Conservation (phyloP, 1,284 basidiomycete genomes). For the Hortiboletus rubellus region DNA sequence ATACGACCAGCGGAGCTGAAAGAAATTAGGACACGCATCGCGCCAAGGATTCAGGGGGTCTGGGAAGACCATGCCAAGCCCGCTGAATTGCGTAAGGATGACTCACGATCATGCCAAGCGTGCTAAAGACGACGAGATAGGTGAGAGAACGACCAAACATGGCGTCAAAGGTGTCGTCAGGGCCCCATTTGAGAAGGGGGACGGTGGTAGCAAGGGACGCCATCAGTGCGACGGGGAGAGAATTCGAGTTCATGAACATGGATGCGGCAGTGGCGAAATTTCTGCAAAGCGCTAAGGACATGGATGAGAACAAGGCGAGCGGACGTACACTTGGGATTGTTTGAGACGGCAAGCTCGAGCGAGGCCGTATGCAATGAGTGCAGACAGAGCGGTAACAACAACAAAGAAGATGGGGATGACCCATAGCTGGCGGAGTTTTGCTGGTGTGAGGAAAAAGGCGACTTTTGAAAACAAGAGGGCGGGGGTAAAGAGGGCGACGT, state of each 20-base stretch:
- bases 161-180: conserved; percentile 77
- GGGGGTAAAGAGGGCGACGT: conserved; percentile 90
- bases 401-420: conserved; percentile 86
- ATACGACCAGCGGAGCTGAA: conserved; percentile 85
- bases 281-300: conserved; percentile 39
- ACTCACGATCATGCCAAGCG: conserved; percentile 86
- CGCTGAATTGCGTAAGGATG: not conserved
- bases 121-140: conserved; percentile 91
- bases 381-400: conserved; percentile 67
- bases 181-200: conserved; percentile 80
- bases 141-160: conserved; percentile 94
- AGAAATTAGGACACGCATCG: not conserved
- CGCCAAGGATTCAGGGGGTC: not conserved
- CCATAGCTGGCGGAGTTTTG: conserved; percentile 87
- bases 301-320: not conserved
- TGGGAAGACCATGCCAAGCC: not conserved
- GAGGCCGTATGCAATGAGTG: conserved; percentile 51
- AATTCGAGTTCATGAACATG: conserved; percentile 93
- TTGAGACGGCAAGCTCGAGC: conserved; percentile 55
- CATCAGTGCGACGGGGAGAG: conserved; percentile 89
- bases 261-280: conserved; percentile 83
- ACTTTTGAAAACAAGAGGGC: conserved; percentile 94
- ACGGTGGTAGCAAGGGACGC: conserved; percentile 87
- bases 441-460: conserved; percentile 75
- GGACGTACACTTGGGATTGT: conserved; percentile 57